A percentile compares a stretch with the other conserved stretches of the same genome.
Conservation (phyloP, 805 yeast species). For the Starmerella floris region DNA sequence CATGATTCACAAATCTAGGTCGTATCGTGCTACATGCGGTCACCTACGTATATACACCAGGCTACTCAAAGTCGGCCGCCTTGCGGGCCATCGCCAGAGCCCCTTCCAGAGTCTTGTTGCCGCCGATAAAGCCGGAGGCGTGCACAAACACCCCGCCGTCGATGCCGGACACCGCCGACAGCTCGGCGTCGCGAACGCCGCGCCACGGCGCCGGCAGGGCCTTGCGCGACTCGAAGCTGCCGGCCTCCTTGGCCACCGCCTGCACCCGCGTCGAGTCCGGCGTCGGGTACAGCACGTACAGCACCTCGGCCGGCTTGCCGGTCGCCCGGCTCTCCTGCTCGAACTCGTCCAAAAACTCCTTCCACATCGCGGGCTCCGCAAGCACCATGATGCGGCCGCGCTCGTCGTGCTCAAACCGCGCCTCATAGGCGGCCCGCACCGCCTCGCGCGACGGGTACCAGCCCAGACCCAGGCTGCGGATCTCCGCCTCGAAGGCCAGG, state of each 20-base stretch:
- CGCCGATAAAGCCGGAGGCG: constrained; percentile 94
- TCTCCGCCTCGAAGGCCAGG: constrained; percentile 50
- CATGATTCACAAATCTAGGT: no score
- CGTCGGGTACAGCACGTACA: constrained; percentile 73
- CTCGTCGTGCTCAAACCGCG: constrained; percentile 46
- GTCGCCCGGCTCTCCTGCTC: constrained; percentile 20
- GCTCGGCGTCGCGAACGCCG: constrained; percentile 83
- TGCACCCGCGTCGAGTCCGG: constrained; percentile 71
- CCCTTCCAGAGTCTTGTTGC: constrained; percentile 67
- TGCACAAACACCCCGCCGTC: constrained; percentile 83
- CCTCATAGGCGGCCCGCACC: constrained; percentile 53
- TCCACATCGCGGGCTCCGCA: constrained; percentile 84
- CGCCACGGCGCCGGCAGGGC: constrained; percentile 86
- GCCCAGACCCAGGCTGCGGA: constrained; percentile 60
- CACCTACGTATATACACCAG: no score
- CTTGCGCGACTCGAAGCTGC: constrained; percentile 72
- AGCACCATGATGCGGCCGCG: constrained; percentile 66
- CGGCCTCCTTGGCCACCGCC: constrained; percentile 70
- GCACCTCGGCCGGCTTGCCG: constrained; percentile 34
- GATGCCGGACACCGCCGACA: constrained; percentile 63
- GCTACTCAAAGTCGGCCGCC: constrained; percentile 25
- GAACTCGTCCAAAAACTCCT: constrained; percentile 74
- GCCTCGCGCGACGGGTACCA: constrained; percentile 84
- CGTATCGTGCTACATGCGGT: no score
- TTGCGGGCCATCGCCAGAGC: constrained; percentile 58